Conservation (phyloP, 768 basidiomycete species). For the Lyophyllum semitale region DNA sequence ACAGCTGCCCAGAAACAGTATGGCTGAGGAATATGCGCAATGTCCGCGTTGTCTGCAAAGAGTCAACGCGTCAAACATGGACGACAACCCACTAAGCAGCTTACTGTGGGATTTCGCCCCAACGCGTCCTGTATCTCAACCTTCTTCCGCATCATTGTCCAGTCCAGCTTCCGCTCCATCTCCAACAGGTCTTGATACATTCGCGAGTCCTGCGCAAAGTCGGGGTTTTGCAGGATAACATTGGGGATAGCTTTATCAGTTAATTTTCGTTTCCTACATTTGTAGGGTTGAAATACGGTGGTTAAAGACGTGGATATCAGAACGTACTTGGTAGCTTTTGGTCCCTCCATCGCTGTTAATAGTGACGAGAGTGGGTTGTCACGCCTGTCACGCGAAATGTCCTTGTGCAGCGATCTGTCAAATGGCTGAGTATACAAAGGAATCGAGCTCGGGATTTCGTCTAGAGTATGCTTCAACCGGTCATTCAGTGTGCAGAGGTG, state of each 20-base stretch:
- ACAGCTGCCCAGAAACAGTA: conserved; percentile 80
- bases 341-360: neutral
- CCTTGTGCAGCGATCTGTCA: neutral
- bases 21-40: conserved; percentile 87
- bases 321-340: neutral
- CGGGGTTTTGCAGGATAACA: conserved; percentile 70
- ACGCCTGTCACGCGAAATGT: neutral
- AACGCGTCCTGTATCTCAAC: conserved; percentile 92
- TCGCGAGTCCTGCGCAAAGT: conserved; percentile 77
- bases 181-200: conserved; percentile 87
- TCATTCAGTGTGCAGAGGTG: neutral
- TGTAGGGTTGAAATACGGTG: neutral
- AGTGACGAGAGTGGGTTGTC: neutral
- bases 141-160: conserved; percentile 90
- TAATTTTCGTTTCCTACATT: conserved; percentile 69
- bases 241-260: conserved; percentile 80
- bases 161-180: conserved; percentile 91
- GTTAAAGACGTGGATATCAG: neutral
- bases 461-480: neutral
- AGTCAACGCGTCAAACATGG: conserved; percentile 12
- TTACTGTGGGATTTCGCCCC: conserved; percentile 68
- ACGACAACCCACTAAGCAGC: conserved; percentile 13
- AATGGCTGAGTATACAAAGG: too few relatives aligned
- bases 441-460: neutral
- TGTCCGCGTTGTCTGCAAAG: conserved; percentile 74